Conservation (phyloP, 1,284 basidiomycete species). For the Ceratobasidium sp. region DNA sequence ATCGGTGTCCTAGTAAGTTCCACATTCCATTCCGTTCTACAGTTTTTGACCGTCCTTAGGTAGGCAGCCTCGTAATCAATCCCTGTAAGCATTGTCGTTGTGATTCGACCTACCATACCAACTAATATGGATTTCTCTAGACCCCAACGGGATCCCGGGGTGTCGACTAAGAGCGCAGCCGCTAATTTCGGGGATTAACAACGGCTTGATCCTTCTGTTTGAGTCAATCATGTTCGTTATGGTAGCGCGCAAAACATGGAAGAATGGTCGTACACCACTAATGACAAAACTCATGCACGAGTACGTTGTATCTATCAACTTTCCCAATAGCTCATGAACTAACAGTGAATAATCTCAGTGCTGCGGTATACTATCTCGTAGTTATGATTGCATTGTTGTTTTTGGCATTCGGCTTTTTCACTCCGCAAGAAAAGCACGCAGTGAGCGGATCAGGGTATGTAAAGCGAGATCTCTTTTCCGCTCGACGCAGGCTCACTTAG, state of each 20-base stretch:
- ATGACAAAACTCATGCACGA: slow-evolving; percentile 8
- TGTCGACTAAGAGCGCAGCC: slow-evolving; percentile 8
- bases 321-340: background rate
- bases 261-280: background rate
- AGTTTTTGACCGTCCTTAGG: background rate
- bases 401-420: background rate
- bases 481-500: too few relatives aligned
- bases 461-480: too few relatives aligned
- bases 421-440: background rate
- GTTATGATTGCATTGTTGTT: background rate
- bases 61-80: background rate
- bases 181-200: background rate
- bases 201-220: slow-evolving; percentile 2
- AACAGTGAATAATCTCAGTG: background rate
- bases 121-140: background rate
- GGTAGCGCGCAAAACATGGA: slow-evolving; percentile 8
- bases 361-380: background rate
- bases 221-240: slow-evolving; percentile 6
- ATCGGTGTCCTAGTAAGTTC: background rate
- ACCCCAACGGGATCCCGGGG: background rate
- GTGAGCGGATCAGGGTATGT: slow-evolving; percentile 14
- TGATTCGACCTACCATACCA: background rate
- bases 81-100: background rate
- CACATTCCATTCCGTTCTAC: too few relatives aligned
- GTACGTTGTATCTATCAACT: background rate